These are phyloP conservation scores for Albugo candida DNA, from an alignment of 352 stramenopile genomes.

Conservation along the genomic window DNA sequence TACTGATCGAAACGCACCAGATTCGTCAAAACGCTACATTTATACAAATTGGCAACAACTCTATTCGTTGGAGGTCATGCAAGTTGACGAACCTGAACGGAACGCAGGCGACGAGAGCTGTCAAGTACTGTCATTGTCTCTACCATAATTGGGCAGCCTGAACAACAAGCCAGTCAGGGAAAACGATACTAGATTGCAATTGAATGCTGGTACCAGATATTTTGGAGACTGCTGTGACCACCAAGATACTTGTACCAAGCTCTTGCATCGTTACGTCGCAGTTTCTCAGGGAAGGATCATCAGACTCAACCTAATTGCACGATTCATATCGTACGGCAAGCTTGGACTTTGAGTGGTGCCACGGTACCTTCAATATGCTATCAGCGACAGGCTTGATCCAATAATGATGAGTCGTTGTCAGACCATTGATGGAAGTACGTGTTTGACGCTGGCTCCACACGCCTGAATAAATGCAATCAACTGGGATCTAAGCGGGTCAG, in stretches of 20 bases:
- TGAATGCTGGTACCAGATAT: constrained; percentile 26
- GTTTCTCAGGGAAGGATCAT: constrained; percentile 56
- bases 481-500: not conserved
- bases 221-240: constrained; percentile 73
- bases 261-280: constrained; percentile 77
- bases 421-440: constrained; percentile 63
- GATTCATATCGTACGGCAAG: not conserved
- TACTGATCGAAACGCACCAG: constrained; percentile 65
- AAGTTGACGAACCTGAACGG: constrained; percentile 27
- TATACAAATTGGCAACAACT: not conserved
- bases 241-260: constrained; percentile 57
- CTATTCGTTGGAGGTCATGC: not conserved
- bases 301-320: constrained; percentile 40
- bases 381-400: constrained; percentile 78
- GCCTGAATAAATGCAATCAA: constrained; percentile 7
- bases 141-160: constrained; percentile 57
- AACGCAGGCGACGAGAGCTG: constrained; percentile 57
- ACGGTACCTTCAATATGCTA: constrained; percentile 57
- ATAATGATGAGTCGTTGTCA: constrained; percentile 74
- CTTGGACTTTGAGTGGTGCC: not conserved
- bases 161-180: not conserved
- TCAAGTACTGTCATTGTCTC: constrained; percentile 73
- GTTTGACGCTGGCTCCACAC: constrained; percentile 77
- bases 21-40: constrained; percentile 61
- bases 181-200: not conserved